phyloP scores from a whole-genome alignment of 2,329 filamentous ascomycete genomes.

The Monilinia vaccinii-corymbosi region DNA sequence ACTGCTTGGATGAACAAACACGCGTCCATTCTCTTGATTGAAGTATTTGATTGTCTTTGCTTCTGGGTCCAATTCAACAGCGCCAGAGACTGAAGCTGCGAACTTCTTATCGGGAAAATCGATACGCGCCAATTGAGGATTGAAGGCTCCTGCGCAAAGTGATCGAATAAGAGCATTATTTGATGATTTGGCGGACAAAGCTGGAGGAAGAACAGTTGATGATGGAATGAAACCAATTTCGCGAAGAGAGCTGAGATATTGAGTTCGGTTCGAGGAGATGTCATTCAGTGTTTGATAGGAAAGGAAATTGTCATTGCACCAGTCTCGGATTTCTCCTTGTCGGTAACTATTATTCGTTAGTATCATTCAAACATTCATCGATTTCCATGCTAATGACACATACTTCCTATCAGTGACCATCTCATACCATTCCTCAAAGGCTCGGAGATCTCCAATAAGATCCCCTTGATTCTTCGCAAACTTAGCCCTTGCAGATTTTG shows the following conservation, averaged over 20 bases:
- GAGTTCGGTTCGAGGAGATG: constrained; percentile 75
- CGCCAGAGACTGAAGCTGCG: constrained; percentile 74
- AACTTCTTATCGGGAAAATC: constrained; percentile 96
- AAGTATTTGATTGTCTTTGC: constrained; percentile 90
- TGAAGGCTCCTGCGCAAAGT: constrained; percentile 40
- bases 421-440: constrained; percentile 75
- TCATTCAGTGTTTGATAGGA: constrained; percentile 77
- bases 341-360: constrained; percentile 31
- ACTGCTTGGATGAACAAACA: constrained; percentile 88
- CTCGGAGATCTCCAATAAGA: constrained; percentile 75
- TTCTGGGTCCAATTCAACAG: constrained; percentile 88
- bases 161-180: constrained; percentile 32
- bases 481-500: constrained; percentile 62
- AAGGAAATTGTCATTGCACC: constrained; percentile 81
- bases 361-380: background rate
- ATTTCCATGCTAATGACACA: background rate
- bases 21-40: constrained; percentile 72
- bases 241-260: constrained; percentile 77
- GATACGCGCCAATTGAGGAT: constrained; percentile 82
- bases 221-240: constrained; percentile 70
- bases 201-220: constrained; percentile 14
- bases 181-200: constrained; percentile 40
- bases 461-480: constrained; percentile 80
- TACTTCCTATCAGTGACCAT: constrained; percentile 46
- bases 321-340: constrained; percentile 57